These are phyloP conservation scores for Gamarada debralockiae DNA, from an alignment of 495 filamentous ascomycete species.

Conservation along the genomic window DNA sequence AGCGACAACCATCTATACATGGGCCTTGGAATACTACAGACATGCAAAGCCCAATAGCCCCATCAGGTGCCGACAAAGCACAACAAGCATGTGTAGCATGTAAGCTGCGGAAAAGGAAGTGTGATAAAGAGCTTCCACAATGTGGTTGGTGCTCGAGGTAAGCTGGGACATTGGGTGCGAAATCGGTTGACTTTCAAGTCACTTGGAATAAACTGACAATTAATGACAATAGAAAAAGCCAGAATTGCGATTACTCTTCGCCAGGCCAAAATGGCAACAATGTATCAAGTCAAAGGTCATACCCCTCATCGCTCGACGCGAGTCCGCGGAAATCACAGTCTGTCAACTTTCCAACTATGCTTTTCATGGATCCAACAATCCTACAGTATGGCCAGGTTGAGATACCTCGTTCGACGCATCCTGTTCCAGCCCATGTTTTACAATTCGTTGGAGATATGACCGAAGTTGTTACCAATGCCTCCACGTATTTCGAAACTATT, in stretches of 20 bases:
- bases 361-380: slow-evolving; percentile 5
- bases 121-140: slow-evolving; percentile 8
- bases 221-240: neutral
- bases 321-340: neutral
- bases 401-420: neutral
- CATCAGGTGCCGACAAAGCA: too few species aligned
- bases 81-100: slow-evolving; percentile 3
- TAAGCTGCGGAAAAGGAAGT: slow-evolving; percentile 12
- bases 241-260: neutral
- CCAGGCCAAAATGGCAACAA: neutral
- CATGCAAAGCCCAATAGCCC: too few species aligned
- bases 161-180: neutral
- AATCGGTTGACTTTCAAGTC: neutral
- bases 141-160: slow-evolving; percentile 6
- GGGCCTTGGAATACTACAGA: too few species aligned
- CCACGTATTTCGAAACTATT: neutral
- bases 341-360: neutral
- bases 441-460: neutral
- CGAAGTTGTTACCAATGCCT: neutral
- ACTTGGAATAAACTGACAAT: neutral
- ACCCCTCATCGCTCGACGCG: neutral
- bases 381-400: slow-evolving; percentile 8
- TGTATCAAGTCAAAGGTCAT: neutral
- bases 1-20: too few species aligned
- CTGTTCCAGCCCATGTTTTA: slow-evolving; percentile 3